Conservation (phyloP, 108 stramenopile species). For the Cyclostephanos tholiformis region DNA sequence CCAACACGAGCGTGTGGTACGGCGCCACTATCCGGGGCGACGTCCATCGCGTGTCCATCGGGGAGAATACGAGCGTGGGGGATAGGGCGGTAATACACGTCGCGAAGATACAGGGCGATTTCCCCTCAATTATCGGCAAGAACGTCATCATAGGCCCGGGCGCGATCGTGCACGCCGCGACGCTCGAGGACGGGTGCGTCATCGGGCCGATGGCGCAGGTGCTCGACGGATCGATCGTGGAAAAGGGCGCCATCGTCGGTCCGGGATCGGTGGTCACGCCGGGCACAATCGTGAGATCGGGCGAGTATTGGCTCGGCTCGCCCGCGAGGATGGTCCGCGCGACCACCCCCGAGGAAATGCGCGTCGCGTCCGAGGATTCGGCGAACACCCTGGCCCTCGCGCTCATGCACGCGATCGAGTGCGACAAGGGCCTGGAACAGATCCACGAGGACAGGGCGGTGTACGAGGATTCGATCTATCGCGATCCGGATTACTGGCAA, state of each 20-base stretch:
- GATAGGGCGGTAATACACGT: constrained; percentile 95
- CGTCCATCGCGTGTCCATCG: constrained; percentile 82
- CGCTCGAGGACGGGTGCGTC: constrained; percentile 72
- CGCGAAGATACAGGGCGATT: constrained; percentile 92
- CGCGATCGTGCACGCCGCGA: constrained; percentile 92
- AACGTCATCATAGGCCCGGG: constrained; percentile 84
- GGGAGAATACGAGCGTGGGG: constrained; percentile 81
- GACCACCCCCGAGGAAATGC: constrained; percentile 76
- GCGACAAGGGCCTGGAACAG: constrained; percentile 78
- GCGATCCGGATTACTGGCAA: constrained; percentile 70
- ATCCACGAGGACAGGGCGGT: constrained; percentile 72
- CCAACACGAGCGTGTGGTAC: constrained; percentile 84
- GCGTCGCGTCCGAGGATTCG: constrained; percentile 49
- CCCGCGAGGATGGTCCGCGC: constrained; percentile 92
- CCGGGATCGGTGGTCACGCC: constrained; percentile 87
- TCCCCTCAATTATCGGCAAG: constrained; percentile 84
- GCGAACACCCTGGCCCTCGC: constrained; percentile 66
- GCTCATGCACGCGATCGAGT: constrained; percentile 73
- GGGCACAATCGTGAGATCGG: constrained; percentile 69
- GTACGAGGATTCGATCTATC: constrained; percentile 56
- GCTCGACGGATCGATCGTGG: constrained; percentile 88
- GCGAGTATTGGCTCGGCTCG: constrained; percentile 90
- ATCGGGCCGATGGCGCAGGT: constrained; percentile 90
- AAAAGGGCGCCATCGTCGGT: constrained; percentile 73
- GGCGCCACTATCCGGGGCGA: constrained; percentile 87